Percentiles rank a stretch among this genome's conserved stretches.
Conservation (phyloP, 75 land plant species). For the Cunninghamia lanceolata region DNA sequence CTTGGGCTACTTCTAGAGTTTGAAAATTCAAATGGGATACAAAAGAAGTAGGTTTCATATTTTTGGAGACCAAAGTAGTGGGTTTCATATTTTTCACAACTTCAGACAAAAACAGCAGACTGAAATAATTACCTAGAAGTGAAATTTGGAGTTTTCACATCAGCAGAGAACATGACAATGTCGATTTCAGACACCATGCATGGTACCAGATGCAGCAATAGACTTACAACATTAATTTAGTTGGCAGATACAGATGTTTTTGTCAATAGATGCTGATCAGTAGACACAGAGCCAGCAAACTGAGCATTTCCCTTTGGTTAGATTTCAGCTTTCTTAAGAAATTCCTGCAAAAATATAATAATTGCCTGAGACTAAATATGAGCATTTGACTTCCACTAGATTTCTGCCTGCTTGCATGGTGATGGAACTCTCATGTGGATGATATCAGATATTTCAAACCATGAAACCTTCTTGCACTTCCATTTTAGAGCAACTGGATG, state of each 20-base stretch:
- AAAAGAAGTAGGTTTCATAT: not conserved
- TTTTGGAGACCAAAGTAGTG: not conserved
- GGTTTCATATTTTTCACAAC: not conserved
- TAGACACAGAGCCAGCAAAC: not conserved
- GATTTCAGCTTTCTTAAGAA: not conserved
- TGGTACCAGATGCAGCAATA: not conserved
- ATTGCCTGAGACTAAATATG: not conserved
- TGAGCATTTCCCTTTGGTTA: not conserved
- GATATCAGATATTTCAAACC: not conserved
- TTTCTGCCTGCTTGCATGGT: not conserved
- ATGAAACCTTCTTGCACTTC: not conserved
- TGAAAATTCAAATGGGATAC: not conserved
- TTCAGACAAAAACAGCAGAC: not conserved
- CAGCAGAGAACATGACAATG: not conserved
- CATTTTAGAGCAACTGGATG: not conserved
- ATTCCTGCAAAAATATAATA: not conserved
- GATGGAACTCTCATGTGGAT: not conserved
- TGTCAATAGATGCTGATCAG: not conserved
- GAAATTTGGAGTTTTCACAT: not conserved
- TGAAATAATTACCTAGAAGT: not conserved
- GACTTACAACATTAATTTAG: not conserved
- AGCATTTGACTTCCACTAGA: not conserved
- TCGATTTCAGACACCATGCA: not conserved
- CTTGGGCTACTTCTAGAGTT: not conserved
- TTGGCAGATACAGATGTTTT: not conserved